These are phyloP conservation scores for Penicillium corylophilum DNA, from an alignment of 2,329 filamentous ascomycete genomes.

Conservation along the genomic window DNA sequence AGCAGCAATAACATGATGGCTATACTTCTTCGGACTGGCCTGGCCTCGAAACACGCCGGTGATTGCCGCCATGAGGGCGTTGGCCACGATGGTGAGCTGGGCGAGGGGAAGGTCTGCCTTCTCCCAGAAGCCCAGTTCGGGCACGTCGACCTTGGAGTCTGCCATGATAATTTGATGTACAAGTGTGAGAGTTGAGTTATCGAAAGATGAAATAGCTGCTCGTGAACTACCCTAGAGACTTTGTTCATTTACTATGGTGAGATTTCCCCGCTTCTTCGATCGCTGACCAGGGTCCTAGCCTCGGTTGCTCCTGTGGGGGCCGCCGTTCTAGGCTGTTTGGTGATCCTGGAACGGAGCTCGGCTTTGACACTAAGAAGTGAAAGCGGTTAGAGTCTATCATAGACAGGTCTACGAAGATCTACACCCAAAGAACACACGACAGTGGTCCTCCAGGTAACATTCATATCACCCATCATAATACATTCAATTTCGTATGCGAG, in stretches of 20 bases:
- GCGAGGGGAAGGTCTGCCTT: conserved; percentile 32
- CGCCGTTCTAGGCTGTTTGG: background rate
- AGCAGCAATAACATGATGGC: conserved; percentile 35
- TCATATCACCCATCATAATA: background rate
- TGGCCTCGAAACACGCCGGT: conserved; percentile 42
- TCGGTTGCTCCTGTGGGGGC: conserved; percentile 1
- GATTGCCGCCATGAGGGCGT: conserved; percentile 30
- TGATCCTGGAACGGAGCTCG: background rate
- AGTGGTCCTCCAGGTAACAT: no score
- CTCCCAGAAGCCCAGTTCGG: conserved; percentile 35
- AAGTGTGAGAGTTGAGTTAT: background rate
- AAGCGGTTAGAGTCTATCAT: background rate
- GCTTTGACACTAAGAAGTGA: background rate
- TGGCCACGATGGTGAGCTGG: conserved; percentile 26
- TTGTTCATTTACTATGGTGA: background rate
- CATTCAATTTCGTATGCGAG: background rate
- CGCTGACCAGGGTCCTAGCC: background rate
- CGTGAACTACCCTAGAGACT: no score
- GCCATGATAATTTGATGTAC: conserved; percentile 3
- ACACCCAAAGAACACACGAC: no score
- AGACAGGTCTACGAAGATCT: background rate
- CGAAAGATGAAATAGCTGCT: background rate
- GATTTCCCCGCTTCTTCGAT: conserved; percentile 2
- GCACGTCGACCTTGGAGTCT: conserved; percentile 11
- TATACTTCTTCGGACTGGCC: conserved; percentile 35